phyloP scores from a whole-genome alignment of 140 eudicot species.

The Flaveria floridana region DNA sequence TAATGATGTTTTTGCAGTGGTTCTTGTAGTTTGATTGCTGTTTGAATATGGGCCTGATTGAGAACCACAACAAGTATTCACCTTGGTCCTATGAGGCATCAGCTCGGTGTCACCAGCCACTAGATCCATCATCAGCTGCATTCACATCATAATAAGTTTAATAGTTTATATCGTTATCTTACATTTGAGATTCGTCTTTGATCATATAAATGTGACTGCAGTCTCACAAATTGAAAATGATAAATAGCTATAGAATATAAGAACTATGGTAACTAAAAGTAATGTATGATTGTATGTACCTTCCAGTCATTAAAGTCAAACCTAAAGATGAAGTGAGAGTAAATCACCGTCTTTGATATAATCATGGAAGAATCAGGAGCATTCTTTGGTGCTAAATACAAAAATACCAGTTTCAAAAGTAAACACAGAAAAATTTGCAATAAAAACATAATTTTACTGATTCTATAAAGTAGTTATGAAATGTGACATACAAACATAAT shows the following conservation, averaged over 20 bases:
- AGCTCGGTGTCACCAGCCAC: slow-evolving; percentile 35
- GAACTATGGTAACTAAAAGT: neutral
- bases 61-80: neutral
- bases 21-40: neutral
- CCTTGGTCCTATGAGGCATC: slow-evolving; percentile 41
- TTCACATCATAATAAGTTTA: neutral
- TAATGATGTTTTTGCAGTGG: neutral
- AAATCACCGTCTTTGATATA: slow-evolving; percentile 46
- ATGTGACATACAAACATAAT: slow-evolving; percentile 59
- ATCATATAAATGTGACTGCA: neutral
- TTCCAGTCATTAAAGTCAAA: slow-evolving; percentile 72
- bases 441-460: neutral
- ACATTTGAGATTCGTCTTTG: neutral
- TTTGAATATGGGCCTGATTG: slow-evolving; percentile 13
- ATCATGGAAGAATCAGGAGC: slow-evolving; percentile 58
- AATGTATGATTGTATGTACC: slow-evolving; percentile 40
- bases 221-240: slow-evolving; percentile 7
- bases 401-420: slow-evolving; percentile 14
- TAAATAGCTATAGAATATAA: neutral
- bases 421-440: neutral
- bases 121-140: slow-evolving; percentile 41
- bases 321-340: slow-evolving; percentile 61
- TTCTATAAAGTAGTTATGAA: neutral
- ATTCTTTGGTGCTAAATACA: slow-evolving; percentile 62
- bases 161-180: neutral